These are phyloP conservation scores for Dendrobium chrysotoxum DNA, from an alignment of 106 monocot genomes.

Conservation along the genomic window DNA sequence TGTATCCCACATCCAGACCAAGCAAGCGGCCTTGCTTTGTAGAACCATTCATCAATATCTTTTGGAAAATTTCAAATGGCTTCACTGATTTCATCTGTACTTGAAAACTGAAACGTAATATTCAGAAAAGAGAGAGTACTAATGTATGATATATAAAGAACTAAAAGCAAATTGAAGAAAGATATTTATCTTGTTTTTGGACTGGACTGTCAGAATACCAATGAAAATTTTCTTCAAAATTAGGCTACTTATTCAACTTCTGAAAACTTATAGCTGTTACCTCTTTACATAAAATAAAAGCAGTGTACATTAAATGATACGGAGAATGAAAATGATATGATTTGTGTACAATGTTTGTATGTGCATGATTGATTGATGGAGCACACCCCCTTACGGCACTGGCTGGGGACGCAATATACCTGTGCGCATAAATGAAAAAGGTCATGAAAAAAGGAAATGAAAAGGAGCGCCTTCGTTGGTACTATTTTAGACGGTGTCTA, in stretches of 20 bases:
- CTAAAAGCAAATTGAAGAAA: neutral
- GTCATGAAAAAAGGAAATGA: too few relatives aligned
- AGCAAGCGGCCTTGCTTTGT: conserved; percentile 44
- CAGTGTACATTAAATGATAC: neutral
- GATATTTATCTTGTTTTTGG: neutral
- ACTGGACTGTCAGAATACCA: neutral
- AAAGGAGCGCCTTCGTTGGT: too few relatives aligned
- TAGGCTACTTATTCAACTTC: neutral
- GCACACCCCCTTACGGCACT: too few relatives aligned
- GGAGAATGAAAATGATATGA: too few relatives aligned
- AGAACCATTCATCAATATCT: conserved; percentile 22
- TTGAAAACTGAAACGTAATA: neutral
- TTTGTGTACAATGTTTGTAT: too few relatives aligned
- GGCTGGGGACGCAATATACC: too few relatives aligned
- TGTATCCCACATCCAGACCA: conserved; percentile 87
- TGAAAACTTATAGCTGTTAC: neutral
- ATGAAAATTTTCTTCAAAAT: neutral
- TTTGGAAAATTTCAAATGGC: conserved; percentile 57
- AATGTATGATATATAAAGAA: neutral
- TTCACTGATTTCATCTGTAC: conserved; percentile 66
- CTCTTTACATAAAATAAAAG: neutral
- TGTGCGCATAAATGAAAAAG: too few relatives aligned
- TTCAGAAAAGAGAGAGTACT: neutral
- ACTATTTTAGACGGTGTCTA: too few relatives aligned
- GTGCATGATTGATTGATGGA: too few relatives aligned